A percentile compares a stretch with the other conserved stretches of the same genome.
These are phyloP conservation scores for Reutealis trisperma DNA, from an alignment of 345 rosid species.

Conservation along the genomic window DNA sequence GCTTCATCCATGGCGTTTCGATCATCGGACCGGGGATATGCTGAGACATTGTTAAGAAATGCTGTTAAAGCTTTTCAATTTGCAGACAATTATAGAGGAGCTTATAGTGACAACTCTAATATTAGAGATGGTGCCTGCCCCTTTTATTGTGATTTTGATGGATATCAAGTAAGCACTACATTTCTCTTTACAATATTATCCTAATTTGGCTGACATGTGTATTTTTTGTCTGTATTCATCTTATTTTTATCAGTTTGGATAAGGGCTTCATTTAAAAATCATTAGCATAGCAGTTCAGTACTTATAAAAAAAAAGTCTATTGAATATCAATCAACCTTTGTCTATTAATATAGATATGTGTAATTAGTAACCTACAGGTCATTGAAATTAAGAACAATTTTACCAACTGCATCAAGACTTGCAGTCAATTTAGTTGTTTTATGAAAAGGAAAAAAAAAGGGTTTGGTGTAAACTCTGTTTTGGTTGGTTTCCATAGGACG, in stretches of 20 bases:
- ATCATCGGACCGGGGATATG: conserved; percentile 74
- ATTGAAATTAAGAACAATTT: no score
- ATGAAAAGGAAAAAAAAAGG: no score
- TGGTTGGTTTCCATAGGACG: conserved; percentile 51
- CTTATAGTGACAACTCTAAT: conserved; percentile 79
- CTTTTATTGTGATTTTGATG: conserved; percentile 89
- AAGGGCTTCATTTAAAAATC: neutral
- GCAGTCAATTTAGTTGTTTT: no score
- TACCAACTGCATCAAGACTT: no score
- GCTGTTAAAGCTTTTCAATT: conserved; percentile 60
- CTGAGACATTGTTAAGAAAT: conserved; percentile 66
- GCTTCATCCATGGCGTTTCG: conserved; percentile 86
- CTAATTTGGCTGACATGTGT: neutral
- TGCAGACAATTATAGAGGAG: conserved; percentile 84
- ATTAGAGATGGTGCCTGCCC: conserved; percentile 82
- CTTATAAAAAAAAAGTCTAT: no score
- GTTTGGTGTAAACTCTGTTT: neutral
- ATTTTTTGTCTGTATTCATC: neutral
- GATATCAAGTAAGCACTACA: conserved; percentile 61
- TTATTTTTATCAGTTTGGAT: neutral
- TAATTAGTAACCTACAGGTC: no score
- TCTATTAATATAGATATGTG: no score
- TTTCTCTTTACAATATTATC: neutral
- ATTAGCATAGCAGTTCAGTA: no score
- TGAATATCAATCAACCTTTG: no score